Base-by-base conservation (phyloP, 306 rosid species). In the Arachis stenosperma region DNA sequence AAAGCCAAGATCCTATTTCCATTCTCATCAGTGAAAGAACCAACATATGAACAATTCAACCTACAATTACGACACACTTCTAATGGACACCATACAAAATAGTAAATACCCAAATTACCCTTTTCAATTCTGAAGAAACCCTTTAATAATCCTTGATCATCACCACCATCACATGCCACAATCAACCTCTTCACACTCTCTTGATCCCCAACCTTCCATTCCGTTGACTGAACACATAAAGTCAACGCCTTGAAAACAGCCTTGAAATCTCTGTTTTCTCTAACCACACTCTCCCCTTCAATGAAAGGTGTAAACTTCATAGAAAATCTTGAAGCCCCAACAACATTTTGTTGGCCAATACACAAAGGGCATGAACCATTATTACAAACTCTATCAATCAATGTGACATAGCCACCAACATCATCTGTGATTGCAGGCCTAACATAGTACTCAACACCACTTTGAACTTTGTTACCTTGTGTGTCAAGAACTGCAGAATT, bases 391-490 rank as follows among this genome's bases (percentile, higher is more conserved):
- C 79, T 56, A 36, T 10, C 0, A 14, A 90, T 50, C 47, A 90
- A 73, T 9, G 96, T 85, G 76, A 86, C 55, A 6, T 67, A 83
- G 27, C 90, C 90, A 3, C 96, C 90, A 33, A 33, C 37, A 14
- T 0, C 72, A 11, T 86, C 92, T 5, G 92, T 85, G 56, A 84
- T 85, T 3, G 86, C 90, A 0, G 90, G 92, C 41, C 68, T 86
- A 62, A 90, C 84, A 86, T 81, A 84, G 84, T 90, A 90, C 0
- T 84, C 78, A 12, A 52, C 79, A 0, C 82, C 86, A 6, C 66
- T 53, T 7, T 72, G 52, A 9, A 90, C 75, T 22, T 92, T 79
- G 6, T 61, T 43, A 1, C 88, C 86, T 8, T 74, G 36, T 2
- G 81, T 85, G 82, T 90, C 96, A 1, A 82, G 81, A 7, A 86